Conservation (phyloP, 2,329 filamentous ascomycete species). For the Aquanectria penicillioides region DNA sequence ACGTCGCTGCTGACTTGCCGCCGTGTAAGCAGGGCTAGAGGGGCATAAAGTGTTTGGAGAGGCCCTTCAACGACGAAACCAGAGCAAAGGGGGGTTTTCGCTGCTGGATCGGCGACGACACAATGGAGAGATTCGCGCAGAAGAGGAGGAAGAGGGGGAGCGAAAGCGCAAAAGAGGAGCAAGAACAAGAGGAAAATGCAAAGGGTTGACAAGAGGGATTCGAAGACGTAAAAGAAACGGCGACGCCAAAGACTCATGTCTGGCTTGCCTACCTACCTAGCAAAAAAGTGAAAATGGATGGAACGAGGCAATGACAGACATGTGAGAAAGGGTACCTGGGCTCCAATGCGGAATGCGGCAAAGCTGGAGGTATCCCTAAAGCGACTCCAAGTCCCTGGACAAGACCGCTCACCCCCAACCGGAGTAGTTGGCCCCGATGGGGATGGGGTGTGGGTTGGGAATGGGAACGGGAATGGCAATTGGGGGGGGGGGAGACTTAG, state of each 20-base stretch:
- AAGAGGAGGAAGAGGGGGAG: slow-evolving; percentile 9
- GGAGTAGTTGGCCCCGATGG: slow-evolving; percentile 31
- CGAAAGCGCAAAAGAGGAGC: slow-evolving; percentile 6
- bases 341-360: slow-evolving; percentile 22
- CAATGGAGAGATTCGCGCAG: too few species aligned
- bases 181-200: slow-evolving; percentile 13
- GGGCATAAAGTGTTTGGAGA: slow-evolving; percentile 12
- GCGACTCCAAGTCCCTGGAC: slow-evolving; percentile 33
- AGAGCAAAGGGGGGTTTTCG: too few species aligned
- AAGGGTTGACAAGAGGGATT: slow-evolving; percentile 12
- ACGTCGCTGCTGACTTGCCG: slow-evolving; percentile 20
- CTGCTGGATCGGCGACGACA: too few species aligned
- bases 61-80: too few species aligned
- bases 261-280: slow-evolving; percentile 3
- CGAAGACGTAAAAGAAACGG: slow-evolving; percentile 17
- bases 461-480: slow-evolving; percentile 13
- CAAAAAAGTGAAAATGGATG: slow-evolving; percentile 7
- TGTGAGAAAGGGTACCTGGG: slow-evolving; percentile 39
- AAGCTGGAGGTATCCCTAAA: slow-evolving; percentile 34
- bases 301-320: slow-evolving; percentile 31
- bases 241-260: slow-evolving; percentile 9
- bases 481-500: slow-evolving; percentile 9
- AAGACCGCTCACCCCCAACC: slow-evolving; percentile 26
- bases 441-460: slow-evolving; percentile 24
- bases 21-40: slow-evolving; percentile 18